Conservation (phyloP, 257 asterid genomes). For the Apocynum venetum region DNA sequence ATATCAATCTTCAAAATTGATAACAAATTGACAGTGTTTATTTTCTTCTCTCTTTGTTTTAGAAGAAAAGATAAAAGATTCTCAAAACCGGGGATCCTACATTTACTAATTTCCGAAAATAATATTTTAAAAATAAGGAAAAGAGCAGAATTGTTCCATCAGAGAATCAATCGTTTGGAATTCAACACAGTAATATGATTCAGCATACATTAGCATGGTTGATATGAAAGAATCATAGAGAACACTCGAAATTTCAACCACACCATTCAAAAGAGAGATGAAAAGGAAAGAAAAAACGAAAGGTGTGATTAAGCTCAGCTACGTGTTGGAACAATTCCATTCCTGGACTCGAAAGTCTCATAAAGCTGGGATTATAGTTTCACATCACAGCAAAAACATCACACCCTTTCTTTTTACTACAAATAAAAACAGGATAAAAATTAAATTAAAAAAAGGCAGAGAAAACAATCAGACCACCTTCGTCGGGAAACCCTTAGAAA, state of each 20-base stretch:
- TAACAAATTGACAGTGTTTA: too few species aligned
- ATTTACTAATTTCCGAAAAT: too few species aligned
- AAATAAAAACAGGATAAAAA: not conserved
- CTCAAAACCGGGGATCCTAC: too few species aligned
- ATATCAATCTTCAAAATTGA: too few species aligned
- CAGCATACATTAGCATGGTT: slow-evolving; percentile 27
- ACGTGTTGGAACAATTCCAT: slow-evolving; percentile 26
- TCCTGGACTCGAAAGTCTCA: slow-evolving; percentile 49
- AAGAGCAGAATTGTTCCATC: slow-evolving; percentile 13
- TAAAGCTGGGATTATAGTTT: slow-evolving; percentile 52
- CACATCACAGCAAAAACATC: slow-evolving; percentile 35
- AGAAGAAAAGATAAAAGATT: too few species aligned
- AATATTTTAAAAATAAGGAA: too few species aligned
- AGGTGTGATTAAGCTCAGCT: slow-evolving; percentile 30
- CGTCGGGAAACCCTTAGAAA: not conserved
- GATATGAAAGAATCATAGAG: slow-evolving; percentile 17
- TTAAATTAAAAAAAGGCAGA: not conserved
- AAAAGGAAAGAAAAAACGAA: not conserved
- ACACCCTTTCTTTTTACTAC: not conserved
- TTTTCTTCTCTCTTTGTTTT: too few species aligned
- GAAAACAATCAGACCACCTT: not conserved
- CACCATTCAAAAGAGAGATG: not conserved
- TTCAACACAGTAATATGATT: slow-evolving; percentile 14
- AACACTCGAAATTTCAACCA: not conserved
- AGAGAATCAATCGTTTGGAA: slow-evolving; percentile 1